Conservation (phyloP, 2,329 filamentous ascomycete species). For the Didymella pomorum region DNA sequence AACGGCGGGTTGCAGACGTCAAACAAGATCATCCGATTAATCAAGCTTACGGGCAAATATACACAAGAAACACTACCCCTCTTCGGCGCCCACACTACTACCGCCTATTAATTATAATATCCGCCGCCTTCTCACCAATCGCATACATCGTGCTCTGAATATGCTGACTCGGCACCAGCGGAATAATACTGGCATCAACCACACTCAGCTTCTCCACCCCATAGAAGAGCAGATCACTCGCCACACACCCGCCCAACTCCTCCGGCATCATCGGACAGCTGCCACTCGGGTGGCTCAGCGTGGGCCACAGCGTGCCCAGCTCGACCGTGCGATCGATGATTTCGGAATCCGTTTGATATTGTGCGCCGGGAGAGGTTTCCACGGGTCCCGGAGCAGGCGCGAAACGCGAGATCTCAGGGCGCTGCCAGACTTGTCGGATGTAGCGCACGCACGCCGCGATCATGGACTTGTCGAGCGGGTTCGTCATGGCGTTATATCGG, state of each 20-base stretch:
- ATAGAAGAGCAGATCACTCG: constrained; percentile 39
- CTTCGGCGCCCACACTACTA: background rate
- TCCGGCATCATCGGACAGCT: constrained; percentile 48
- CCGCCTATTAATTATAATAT: constrained; percentile 39
- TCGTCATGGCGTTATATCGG: constrained; percentile 41
- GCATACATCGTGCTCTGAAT: constrained; percentile 48
- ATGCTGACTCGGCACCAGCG: constrained; percentile 43
- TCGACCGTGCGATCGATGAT: constrained; percentile 33
- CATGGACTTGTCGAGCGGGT: constrained; percentile 41
- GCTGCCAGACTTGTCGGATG: constrained; percentile 44
- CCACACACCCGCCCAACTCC: constrained; percentile 41
- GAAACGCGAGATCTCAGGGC: constrained; percentile 36
- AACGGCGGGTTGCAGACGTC: background rate
- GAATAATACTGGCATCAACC: constrained; percentile 45
- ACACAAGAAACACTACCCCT: background rate
- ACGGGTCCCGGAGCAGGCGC: constrained; percentile 10
- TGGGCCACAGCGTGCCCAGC: constrained; percentile 29
- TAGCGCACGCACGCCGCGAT: constrained; percentile 48
- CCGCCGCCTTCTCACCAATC: constrained; percentile 45
- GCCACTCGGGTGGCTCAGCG: constrained; percentile 39
- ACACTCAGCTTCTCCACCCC: constrained; percentile 40
- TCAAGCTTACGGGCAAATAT: background rate
- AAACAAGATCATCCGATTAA: background rate
- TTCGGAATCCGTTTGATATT: constrained; percentile 39
- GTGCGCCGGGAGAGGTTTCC: constrained; percentile 38